Evolutionary conservation across 257 asterid genomes (phyloP), one percentile per base, ranked within the genome.

Genomic region (Coffea canephora): DNA sequence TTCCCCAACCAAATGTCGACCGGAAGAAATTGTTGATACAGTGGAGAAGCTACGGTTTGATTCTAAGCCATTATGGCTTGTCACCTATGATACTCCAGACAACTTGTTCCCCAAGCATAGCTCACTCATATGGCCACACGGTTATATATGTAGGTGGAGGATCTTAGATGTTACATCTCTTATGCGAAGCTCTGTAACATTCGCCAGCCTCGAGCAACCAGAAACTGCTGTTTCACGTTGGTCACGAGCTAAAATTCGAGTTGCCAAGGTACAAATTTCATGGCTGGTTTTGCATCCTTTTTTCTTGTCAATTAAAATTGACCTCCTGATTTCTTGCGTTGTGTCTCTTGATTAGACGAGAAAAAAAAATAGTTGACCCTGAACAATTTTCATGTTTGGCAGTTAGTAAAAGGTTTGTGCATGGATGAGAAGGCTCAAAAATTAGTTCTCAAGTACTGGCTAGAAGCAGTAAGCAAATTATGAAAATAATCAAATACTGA

Each of bases 341-440:
- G 16, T 31, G 67, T 16, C 54, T 45, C 21, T 55, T 34, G 12
- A 52, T 19, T 34, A n/a, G 50, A 52, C 18, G 45, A 25, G 9
- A n/a, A 7, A 73, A 31, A 14, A 9, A 23, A 25, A 74, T 9
- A 31, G 31, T 31, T 31, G 23, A 75, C 57, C 39, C 5, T 75
- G 2, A 36, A 12, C 19, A 80, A 1, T 0, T 74, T 18, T 46
- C 78, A 70, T 46, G 10, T 48, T 46, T 61, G 73, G 73, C 86
- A 89, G 96, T 91, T 94, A 15, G 98, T 97, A n/a, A 91, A 94
- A 84, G 98, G 98, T 19, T 88, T 89, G 89, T 94, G 92, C 19
- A 89, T 92, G 80, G 91, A 92, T 77, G 96, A 92, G 55, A 94
- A 94, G 75, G 96, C 97, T 74, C 93, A 92, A 74, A 89, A 92